Base-by-base conservation (phyloP, 768 basidiomycete genomes). In the Xerocomellus amylosporus region DNA sequence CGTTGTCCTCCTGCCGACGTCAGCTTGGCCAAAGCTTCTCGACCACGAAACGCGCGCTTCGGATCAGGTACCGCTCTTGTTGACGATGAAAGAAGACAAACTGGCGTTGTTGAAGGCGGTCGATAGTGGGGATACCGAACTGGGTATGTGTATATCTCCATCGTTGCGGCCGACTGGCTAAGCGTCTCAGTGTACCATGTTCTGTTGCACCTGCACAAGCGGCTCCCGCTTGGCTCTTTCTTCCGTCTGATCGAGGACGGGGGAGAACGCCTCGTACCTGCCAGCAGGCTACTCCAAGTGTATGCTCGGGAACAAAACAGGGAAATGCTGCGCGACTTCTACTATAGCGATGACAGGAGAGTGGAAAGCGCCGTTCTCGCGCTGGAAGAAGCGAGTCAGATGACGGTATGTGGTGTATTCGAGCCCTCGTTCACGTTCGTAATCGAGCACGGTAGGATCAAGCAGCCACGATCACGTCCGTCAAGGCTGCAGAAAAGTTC, bases 181-280 rank as follows among this genome's bases (percentile, higher is more conserved):
- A 55, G 26, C 9, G 37, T 51, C 10, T 38, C 8, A 97, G 97
- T 98, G 5, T 98, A 97, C 68, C 88, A 94, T 67, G 95, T 98
- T 43, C 77, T 99, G 12, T 79, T 98, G 8, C 87, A 94, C 63
- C 76, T 99, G 22, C 84, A 93, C 64, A 86, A 89, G 56, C 81
- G 88, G 15, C 78, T 96, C 42, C 79, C 89, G 0, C 79, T 97
- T 8, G 97, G 97, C 8, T 83, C 87, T 33, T 97, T 99, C 75
- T 99, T 99, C 80, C 86, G 87, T 17, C 78, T 98, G 22, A 85
- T 99, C 45, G 94, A 98, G 71, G 93, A 95, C 47, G 90, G 92
- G 13, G 92, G 93, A 3, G 77, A 85, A 34, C 72, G 75, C 40
- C 80, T 96, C 8, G 80, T 79, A 4, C 84, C 82, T n/a, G 93